Base-by-base conservation (phyloP, 306 rosid species). In the Aeschynomene evenia region DNA sequence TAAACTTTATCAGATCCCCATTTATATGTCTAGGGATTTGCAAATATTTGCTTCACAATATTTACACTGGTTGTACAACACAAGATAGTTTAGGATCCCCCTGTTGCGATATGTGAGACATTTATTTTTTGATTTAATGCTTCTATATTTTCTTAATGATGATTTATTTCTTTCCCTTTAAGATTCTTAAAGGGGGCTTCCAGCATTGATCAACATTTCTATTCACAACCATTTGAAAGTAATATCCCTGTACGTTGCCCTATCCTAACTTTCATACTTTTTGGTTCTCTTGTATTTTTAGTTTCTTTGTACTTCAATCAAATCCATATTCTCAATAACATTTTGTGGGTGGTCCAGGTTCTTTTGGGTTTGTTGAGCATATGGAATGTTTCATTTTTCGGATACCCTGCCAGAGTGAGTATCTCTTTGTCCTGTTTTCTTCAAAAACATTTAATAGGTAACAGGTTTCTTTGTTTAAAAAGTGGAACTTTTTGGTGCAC, bases 311-410 rank as follows among this genome's bases (percentile, higher is more conserved):
- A 46, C 68, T 73, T 11, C 71, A 49, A 40, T 66, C 72, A 60
- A 34, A 40, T 34, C 62, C 50, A 53, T 55, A 46, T 68, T 37
- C 66, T 60, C 14, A 34, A 68, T 86, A 72, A 70, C 71, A 46
- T 9, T 36, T 16, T 66, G 54, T 85, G 36, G 59, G 51, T 85
- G 70, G 20, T 62, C 33, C 86, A 94, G 98, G 92, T 94, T 81
- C 91, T 94, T 77, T 66, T 90, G 45, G 98, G 98, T 69, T 79
- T 94, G 82, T 85, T 94, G 87, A 90, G 98, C 29, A 63, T 88
- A 28, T 94, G 96, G 97, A 94, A 94, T 76, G 97, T 91, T 81
- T 85, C 98, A 28, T 94, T 94, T 82, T 92, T 88, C 64, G 98
- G 98, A 70, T 89, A 90, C 80, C 92, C 98, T 68, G 96, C 98